Percentiles rank a stretch among this genome's conserved stretches.
Conservation (phyloP, 441 rosid genomes). For the Populus hybrid region DNA sequence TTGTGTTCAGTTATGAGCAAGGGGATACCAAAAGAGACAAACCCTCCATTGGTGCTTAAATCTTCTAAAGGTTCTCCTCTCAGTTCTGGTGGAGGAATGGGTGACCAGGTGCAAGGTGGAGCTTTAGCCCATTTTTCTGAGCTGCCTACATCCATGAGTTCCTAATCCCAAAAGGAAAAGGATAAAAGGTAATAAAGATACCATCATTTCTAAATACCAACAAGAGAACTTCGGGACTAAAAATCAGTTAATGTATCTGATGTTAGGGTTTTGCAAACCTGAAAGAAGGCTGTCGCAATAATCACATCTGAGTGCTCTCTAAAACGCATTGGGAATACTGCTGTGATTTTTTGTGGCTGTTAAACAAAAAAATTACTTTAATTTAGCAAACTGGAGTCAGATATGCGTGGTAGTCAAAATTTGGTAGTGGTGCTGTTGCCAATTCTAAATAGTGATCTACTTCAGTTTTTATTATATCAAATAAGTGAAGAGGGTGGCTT, state of each 20-base stretch:
- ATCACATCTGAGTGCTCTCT: constrained; percentile 77
- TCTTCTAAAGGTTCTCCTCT: constrained; percentile 78
- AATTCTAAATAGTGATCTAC: background rate
- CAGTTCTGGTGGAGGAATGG: constrained; percentile 80
- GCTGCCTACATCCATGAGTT: constrained; percentile 71
- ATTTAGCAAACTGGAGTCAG: background rate
- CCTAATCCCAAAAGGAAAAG: constrained; percentile 34
- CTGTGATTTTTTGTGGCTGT: constrained; percentile 57
- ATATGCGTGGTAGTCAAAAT: background rate
- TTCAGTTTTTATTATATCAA: background rate
- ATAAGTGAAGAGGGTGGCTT: background rate
- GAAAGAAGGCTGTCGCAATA: constrained; percentile 80
- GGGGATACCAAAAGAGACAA: constrained; percentile 68
- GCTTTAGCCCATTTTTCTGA: constrained; percentile 66
- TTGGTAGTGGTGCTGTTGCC: background rate
- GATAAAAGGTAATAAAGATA: background rate
- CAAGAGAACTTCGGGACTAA: background rate
- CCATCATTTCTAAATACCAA: constrained; percentile 1
- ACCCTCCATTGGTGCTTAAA: constrained; percentile 82
- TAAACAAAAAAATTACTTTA: background rate
- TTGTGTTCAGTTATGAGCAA: constrained; percentile 9
- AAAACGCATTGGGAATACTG: constrained; percentile 85
- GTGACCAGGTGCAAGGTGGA: constrained; percentile 85
- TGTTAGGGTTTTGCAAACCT: constrained; percentile 38
- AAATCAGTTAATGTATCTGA: background rate